These are phyloP conservation scores for Plasmodium vivax DNA, from an alignment of 169 alveolate genomes.

Conservation along the genomic window DNA sequence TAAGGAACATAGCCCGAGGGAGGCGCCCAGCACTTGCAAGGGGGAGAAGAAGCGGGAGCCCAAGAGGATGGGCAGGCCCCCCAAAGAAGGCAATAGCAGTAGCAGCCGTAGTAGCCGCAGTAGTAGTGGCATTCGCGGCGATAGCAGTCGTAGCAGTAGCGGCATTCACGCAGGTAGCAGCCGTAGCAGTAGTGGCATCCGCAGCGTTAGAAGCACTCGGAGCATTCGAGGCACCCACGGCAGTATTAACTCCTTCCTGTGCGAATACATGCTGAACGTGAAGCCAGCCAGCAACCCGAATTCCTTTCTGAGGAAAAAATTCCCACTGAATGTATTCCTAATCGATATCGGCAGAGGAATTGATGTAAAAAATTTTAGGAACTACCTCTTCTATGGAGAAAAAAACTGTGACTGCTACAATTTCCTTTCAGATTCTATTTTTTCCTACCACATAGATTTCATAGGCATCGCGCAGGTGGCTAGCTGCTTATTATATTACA, in stretches of 20 bases:
- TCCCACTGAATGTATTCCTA: conserved; percentile 41
- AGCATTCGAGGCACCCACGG: background rate
- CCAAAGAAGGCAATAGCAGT: background rate
- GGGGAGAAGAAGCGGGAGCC: background rate
- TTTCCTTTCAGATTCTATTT: conserved; percentile 46
- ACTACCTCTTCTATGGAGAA: conserved; percentile 55
- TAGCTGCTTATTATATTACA: conserved; percentile 60
- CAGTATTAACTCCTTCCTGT: background rate
- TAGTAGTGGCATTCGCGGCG: background rate
- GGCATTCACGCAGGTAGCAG: background rate
- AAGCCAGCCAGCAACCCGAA: conserved; percentile 11
- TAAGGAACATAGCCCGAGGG: background rate
- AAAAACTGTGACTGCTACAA: conserved; percentile 66
- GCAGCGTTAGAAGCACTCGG: background rate
- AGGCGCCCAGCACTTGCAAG: background rate
- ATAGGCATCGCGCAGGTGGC: conserved; percentile 75
- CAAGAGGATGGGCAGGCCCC: background rate
- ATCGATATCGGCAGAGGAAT: conserved; percentile 69
- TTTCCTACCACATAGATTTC: conserved; percentile 51
- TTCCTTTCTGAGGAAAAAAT: conserved; percentile 14
- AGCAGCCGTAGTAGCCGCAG: background rate
- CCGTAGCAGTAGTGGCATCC: background rate
- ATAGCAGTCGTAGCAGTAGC: background rate
- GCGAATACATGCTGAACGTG: background rate
- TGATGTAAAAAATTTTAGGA: conserved; percentile 39